Percentiles rank a stretch among this genome's conserved stretches.
Conservation (phyloP, 2,329 filamentous ascomycete genomes). For the Cercospora sojina region DNA sequence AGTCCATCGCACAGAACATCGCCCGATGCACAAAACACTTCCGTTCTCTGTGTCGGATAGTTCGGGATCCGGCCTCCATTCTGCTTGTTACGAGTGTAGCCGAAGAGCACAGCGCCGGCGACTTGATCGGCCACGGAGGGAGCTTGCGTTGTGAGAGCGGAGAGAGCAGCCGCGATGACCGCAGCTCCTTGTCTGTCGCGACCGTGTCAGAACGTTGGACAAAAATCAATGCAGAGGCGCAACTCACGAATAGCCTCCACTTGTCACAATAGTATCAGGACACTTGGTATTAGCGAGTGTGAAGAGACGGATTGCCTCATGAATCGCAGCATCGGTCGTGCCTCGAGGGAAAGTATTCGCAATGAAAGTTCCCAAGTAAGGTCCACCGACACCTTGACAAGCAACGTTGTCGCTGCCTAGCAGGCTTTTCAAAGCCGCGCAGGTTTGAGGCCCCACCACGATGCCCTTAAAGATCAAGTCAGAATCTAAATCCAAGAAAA, state of each 20-base stretch:
- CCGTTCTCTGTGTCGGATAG: constrained; percentile 36
- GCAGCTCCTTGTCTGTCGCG: constrained; percentile 40
- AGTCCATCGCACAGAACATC: constrained; percentile 40
- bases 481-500: not conserved
- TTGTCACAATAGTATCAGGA: constrained; percentile 18
- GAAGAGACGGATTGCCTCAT: constrained; percentile 16
- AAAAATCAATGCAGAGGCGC: not conserved
- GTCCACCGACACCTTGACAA: constrained; percentile 15
- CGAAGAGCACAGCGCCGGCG: constrained; percentile 42
- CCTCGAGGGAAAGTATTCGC: constrained; percentile 12
- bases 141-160: constrained; percentile 25
- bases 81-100: constrained; percentile 42
- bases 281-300: constrained; percentile 19
- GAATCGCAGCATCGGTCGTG: constrained; percentile 15
- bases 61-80: constrained; percentile 38
- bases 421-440: constrained; percentile 23
- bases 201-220: not conserved
- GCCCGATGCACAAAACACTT: constrained; percentile 38
- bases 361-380: constrained; percentile 11
- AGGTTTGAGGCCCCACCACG: constrained; percentile 28
- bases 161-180: constrained; percentile 39
- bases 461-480: constrained; percentile 15
- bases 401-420: constrained; percentile 14
- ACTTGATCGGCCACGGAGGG: constrained; percentile 34
- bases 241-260: constrained; percentile 18